Evolutionary conservation across 192 early-diverging fungal genomes (phyloP).

Genomic region (Neocallimastix lanati): DNA sequence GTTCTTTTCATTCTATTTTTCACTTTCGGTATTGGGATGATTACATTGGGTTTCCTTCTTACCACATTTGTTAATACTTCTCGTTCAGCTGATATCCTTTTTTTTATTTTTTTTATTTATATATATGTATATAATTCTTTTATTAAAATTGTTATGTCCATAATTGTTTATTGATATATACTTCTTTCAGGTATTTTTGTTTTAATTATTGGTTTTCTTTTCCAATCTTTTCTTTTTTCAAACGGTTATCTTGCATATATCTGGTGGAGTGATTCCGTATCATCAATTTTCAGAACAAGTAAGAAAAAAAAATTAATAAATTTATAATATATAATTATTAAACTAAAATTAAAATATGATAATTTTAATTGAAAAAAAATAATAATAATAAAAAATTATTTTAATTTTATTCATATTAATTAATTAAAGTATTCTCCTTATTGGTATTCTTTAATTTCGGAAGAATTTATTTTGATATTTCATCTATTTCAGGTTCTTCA

Average conservation of each 20-base stretch:
- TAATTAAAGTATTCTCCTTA: background rate
- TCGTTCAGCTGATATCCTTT: slow-evolving; percentile 19
- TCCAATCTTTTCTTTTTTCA: slow-evolving; percentile 34
- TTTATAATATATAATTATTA: too few relatives aligned
- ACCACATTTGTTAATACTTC: slow-evolving; percentile 44
- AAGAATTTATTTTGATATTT: slow-evolving; percentile 52
- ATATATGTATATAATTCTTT: too few relatives aligned
- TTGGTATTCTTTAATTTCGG: slow-evolving; percentile 41
- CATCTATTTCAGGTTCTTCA: slow-evolving; percentile 11
- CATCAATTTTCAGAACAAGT: background rate
- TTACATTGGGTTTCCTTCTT: slow-evolving; percentile 46
- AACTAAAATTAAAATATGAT: too few relatives aligned
- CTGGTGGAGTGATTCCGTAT: slow-evolving; percentile 18
- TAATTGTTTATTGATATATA: background rate
- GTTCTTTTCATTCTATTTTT: slow-evolving; percentile 43
- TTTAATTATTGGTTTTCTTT: slow-evolving; percentile 59
- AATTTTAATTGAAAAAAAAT: too few relatives aligned
- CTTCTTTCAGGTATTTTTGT: slow-evolving; percentile 56
- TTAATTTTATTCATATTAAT: too few relatives aligned
- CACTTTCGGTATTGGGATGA: slow-evolving; percentile 55
- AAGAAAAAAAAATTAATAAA: too few relatives aligned
- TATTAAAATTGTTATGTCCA: too few relatives aligned
- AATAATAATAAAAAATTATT: too few relatives aligned
- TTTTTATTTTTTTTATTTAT: too few relatives aligned
- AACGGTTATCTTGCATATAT: slow-evolving; percentile 20